Base-by-base conservation (phyloP, 192 early-diverging fungal species). In the Entomortierella chlamydospora region DNA sequence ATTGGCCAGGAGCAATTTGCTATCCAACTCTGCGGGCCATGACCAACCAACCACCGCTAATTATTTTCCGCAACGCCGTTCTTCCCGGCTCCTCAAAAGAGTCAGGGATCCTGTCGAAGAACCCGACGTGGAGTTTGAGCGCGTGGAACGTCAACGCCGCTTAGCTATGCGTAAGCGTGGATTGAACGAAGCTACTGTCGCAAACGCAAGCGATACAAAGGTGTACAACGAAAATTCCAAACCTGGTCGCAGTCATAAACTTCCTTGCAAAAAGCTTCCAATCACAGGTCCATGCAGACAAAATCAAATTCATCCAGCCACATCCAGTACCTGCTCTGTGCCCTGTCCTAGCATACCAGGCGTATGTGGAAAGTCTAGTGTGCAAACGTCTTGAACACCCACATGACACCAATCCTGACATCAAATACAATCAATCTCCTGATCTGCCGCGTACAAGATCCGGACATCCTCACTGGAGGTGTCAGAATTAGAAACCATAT, bases 1-100 rank as follows among this genome's bases (percentile, higher is more conserved):
- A 58, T 33, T 79, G 68, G 68, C 18, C 74, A 20, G 37, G 57
- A 4, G 47, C 57, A 10, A 61, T 72, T 23, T 72, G 70, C 60
- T 43, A 42, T 45, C 70, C 70, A 18, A 49, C 61, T 17, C 53
- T 72, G 0, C 34, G 25, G 29, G 7, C 0, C 26, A 64, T 72
- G 61, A 25, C 54, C 8, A 56, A 17, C 6, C 30, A 10, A 22
- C 30, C 41, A 4, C 70, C 61, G 20, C 41, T 47, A 2, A 28
- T 20, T 0, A 34, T 72, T 33, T 57, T 57, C 25, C 60, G 60
- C 9, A 49, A 41, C 29, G 59, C 52, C 26, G 50, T 62, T 30
- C 37, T 45, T 10, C 23, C 28, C 6, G 56, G 55, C 12, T 33
- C 18, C 0, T 9, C 15, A 68, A 68, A 37, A 23, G 57, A 59